Conservation (phyloP, 1,139 yeast species). For the Debaryomyces fabryi region DNA sequence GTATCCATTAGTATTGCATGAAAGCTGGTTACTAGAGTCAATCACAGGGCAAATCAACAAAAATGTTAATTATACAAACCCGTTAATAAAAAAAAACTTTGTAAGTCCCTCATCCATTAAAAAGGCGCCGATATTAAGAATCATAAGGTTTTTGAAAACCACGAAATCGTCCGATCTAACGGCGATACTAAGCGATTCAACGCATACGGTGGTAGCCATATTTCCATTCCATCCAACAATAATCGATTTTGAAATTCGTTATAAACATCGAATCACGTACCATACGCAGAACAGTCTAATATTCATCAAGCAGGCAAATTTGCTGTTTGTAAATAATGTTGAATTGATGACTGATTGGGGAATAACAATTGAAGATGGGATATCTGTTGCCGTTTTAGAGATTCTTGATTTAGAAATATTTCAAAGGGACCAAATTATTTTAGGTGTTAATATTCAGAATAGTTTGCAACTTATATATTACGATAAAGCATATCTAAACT, state of each 20-base stretch:
- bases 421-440: slow-evolving; percentile 30
- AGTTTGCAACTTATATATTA: slow-evolving; percentile 27
- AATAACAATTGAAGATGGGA: slow-evolving; percentile 9
- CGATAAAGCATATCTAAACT: slow-evolving; percentile 15
- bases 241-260: slow-evolving; percentile 30
- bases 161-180: slow-evolving; percentile 27
- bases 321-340: slow-evolving; percentile 23
- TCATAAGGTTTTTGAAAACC: slow-evolving; percentile 25
- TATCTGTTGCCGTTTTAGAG: slow-evolving; percentile 28
- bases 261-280: slow-evolving; percentile 37
- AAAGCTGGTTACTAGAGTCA: slow-evolving; percentile 26
- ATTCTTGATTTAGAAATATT: slow-evolving; percentile 30
- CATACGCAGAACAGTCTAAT: slow-evolving; percentile 30
- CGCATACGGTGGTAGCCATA: slow-evolving; percentile 32
- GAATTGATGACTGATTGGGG: slow-evolving; percentile 19
- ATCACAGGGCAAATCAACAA: slow-evolving; percentile 12
- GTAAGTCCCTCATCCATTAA: slow-evolving; percentile 9
- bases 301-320: slow-evolving; percentile 27
- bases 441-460: slow-evolving; percentile 22
- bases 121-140: slow-evolving; percentile 31
- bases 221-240: slow-evolving; percentile 34
- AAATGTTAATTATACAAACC: slow-evolving; percentile 15
- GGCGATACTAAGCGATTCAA: slow-evolving; percentile 35
- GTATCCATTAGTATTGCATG: slow-evolving; percentile 26
- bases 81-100: slow-evolving; percentile 23